A percentile compares a stretch with the other conserved stretches of the same genome.
Conservation (phyloP, 176 grass and related monocot genomes). For the Phyllostachys edulis region DNA sequence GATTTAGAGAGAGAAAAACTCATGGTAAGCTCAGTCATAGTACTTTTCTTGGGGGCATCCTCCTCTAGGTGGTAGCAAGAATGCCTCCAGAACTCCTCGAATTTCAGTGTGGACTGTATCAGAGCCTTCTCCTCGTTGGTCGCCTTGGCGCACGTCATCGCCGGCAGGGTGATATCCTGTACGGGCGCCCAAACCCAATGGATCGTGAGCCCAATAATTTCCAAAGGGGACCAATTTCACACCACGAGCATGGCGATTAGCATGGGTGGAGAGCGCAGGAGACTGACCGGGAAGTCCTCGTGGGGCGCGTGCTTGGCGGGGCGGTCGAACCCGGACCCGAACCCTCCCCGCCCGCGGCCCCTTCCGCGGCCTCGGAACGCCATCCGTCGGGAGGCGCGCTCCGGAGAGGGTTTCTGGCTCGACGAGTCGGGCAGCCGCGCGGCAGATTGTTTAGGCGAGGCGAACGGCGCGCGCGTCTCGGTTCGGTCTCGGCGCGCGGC, state of each 20-base stretch:
- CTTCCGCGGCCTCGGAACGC: neutral
- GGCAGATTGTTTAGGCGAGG: too few species aligned
- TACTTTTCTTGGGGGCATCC: constrained; percentile 53
- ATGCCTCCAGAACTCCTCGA: constrained; percentile 55
- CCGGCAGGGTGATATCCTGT: constrained; percentile 41
- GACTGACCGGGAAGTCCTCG: constrained; percentile 47
- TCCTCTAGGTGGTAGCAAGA: constrained; percentile 55
- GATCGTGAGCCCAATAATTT: neutral
- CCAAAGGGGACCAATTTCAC: neutral
- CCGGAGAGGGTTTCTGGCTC: neutral
- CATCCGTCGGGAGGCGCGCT: neutral
- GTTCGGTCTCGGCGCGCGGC: too few species aligned
- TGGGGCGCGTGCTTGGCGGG: constrained; percentile 27
- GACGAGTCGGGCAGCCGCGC: too few species aligned
- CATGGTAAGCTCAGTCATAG: neutral
- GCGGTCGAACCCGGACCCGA: neutral
- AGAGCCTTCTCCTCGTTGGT: constrained; percentile 33
- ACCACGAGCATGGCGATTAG: neutral
- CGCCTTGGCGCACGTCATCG: constrained; percentile 22
- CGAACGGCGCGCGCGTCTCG: too few species aligned
- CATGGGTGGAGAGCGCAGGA: neutral
- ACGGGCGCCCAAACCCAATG: neutral
- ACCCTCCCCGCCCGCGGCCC: neutral
- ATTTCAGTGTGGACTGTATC: constrained; percentile 2
- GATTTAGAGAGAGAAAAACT: neutral